These are phyloP conservation scores for Macadamia integrifolia DNA, from an alignment of 164 flowering plant species.

Conservation along the genomic window DNA sequence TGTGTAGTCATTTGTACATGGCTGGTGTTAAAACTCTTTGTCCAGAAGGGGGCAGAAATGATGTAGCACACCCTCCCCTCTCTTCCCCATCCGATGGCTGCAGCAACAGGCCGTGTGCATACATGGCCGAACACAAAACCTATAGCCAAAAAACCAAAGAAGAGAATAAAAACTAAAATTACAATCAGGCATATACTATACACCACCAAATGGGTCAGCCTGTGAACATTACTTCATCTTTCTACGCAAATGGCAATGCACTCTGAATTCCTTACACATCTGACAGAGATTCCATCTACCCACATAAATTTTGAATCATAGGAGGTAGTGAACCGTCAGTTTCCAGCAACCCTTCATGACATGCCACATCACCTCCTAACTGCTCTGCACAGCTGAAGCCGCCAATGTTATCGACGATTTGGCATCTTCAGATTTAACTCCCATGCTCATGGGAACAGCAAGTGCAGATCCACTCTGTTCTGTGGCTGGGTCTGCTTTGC, in stretches of 20 bases:
- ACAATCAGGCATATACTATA: conserved; percentile 25
- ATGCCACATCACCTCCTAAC: conserved; percentile 13
- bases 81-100: no score
- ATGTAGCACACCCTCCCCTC: no score
- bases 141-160: background rate
- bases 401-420: conserved; percentile 2
- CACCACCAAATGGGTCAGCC: conserved; percentile 17
- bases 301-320: background rate
- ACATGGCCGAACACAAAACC: no score
- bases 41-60: no score
- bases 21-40: no score
- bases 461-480: conserved; percentile 26
- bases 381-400: conserved; percentile 21
- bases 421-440: conserved; percentile 26
- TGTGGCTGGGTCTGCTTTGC: conserved; percentile 23
- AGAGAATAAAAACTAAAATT: conserved; percentile 4
- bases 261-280: conserved; percentile 1
- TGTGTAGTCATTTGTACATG: no score
- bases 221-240: background rate
- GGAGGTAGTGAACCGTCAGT: conserved; percentile 2
- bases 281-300: conserved; percentile 8
- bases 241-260: conserved; percentile 3
- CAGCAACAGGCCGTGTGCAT: no score
- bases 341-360: conserved; percentile 5
- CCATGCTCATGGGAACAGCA: conserved; percentile 15